Base-by-base conservation (phyloP, 139 green algal genomes). In the Mesotaenium endlicherianum region DNA sequence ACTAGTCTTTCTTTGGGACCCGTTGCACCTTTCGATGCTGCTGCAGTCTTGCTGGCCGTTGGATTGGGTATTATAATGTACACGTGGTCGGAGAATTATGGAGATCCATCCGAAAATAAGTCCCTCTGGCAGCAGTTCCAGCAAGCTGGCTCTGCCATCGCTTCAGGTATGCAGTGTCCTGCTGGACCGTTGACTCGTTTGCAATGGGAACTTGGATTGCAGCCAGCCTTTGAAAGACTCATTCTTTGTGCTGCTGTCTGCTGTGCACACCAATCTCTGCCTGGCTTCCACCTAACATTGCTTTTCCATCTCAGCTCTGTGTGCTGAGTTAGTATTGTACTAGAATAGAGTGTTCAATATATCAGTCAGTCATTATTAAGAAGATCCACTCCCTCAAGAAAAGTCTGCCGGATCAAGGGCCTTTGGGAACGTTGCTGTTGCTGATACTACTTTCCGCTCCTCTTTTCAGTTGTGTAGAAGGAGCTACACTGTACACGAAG, bases 81-180 rank as follows among this genome's bases (percentile, higher is more conserved):
- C n/a, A 94, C 89, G 1, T 99, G 96, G 96, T 86, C 80, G 5
- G 95, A 99, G 77, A 99, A 99, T 90, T 98, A 94, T 67, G 96
- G 96, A 3, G 92, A 97, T 55, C n/a, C 70, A 1, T 60, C 42
- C 30, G 50, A 82, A 69, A 60, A 30, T 17, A 86, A 86, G 76
- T 70, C 72, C 6, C 34, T 86, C 2, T 30, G 55, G 53, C 38
- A 86, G 72, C 80, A 86, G 74, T 86, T 86, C 50, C 47, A 86
- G 55, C 26, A 47, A 2, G 80, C 80, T 14, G 75, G 31, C 49
- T n/a, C n/a, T 80, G 79, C 79, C 39, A 86, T 85, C 30, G 70
- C 78, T 67, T 85, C 78, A 85, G 78, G 78, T 83, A 26, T 78
- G 76, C 89, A n/a, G n/a, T n/a, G n/a, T n/a, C n/a, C n/a, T n/a